A percentile compares a stretch with the other conserved stretches of the same genome.
Evolutionary conservation across 2,329 filamentous ascomycete genomes (phyloP).

Genomic region (Colletotrichum costaricense): DNA sequence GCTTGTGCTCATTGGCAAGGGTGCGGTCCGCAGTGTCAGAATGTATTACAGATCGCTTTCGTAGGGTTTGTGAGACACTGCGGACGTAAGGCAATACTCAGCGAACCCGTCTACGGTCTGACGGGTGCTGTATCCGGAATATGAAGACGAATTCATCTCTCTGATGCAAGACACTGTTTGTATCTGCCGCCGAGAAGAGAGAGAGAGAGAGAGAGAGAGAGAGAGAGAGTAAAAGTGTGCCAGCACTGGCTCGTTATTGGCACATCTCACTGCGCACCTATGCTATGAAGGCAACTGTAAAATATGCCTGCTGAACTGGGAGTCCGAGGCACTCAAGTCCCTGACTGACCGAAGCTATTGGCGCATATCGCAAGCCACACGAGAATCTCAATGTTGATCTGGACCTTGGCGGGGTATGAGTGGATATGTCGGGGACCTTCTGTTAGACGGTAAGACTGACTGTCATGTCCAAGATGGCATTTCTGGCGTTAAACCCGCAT

Average conservation of each 20-base stretch:
- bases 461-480: slow-evolving; percentile 2
- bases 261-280: background rate
- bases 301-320: background rate
- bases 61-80: slow-evolving; percentile 8
- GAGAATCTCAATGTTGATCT: slow-evolving; percentile 10
- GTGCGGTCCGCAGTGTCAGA: background rate
- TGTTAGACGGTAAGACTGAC: background rate
- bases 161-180: slow-evolving; percentile 11
- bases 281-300: slow-evolving; percentile 1
- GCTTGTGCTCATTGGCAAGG: slow-evolving; percentile 24
- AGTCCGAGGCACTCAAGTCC: background rate
- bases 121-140: slow-evolving; percentile 13
- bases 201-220: background rate
- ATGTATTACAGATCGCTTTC: slow-evolving; percentile 3
- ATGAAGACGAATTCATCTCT: slow-evolving; percentile 5
- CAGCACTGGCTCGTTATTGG: background rate
- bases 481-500: background rate
- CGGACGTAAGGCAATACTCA: background rate
- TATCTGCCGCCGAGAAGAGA: background rate
- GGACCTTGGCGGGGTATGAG: slow-evolving; percentile 8
- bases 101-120: slow-evolving; percentile 3
- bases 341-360: slow-evolving; percentile 3
- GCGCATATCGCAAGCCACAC: slow-evolving; percentile 14
- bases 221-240: background rate
- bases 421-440: background rate